phyloP scores from a whole-genome alignment of 1,284 basidiomycete genomes.

The Cryptococcus sp. region DNA sequence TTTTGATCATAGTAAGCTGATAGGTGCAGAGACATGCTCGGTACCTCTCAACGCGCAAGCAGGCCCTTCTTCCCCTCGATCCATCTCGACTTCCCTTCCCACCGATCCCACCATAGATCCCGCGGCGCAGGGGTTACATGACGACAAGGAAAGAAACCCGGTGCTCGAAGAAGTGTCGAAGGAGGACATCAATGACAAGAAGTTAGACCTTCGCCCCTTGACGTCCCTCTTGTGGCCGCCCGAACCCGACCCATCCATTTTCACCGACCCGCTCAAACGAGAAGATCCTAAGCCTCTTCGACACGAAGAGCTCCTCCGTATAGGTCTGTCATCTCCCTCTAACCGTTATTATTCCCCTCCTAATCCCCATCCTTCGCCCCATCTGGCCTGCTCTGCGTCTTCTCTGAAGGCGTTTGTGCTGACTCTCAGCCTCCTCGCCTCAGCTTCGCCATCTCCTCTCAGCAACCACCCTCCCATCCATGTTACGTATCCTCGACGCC shows the following conservation, averaged over 20 bases:
- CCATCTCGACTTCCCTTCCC: constrained; percentile 2
- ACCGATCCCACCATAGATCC: background rate
- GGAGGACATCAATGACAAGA: background rate
- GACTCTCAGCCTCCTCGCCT: constrained; percentile 29
- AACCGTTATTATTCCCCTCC: no score
- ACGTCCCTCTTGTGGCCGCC: constrained; percentile 41
- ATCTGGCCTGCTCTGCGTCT: no score
- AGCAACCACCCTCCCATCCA: constrained; percentile 22
- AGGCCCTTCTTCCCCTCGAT: constrained; percentile 4
- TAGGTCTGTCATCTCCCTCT: constrained; percentile 26
- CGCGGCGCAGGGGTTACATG: background rate
- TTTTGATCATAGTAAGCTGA: background rate
- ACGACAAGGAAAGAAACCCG: background rate
- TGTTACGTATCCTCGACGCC: constrained; percentile 34
- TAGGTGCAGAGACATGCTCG: background rate
- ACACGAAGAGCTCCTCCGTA: constrained; percentile 38
- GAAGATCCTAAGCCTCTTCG: constrained; percentile 45
- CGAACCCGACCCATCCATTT: constrained; percentile 37
- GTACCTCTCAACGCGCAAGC: background rate
- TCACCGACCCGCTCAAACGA: constrained; percentile 38
- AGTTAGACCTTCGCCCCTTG: constrained; percentile 15
- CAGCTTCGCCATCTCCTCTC: constrained; percentile 32
- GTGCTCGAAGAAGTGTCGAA: background rate
- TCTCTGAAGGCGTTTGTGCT: constrained; percentile 6
- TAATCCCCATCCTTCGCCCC: no score